These are phyloP conservation scores for Lophiotrema nucula DNA, from an alignment of 495 filamentous ascomycete species.

Conservation along the genomic window DNA sequence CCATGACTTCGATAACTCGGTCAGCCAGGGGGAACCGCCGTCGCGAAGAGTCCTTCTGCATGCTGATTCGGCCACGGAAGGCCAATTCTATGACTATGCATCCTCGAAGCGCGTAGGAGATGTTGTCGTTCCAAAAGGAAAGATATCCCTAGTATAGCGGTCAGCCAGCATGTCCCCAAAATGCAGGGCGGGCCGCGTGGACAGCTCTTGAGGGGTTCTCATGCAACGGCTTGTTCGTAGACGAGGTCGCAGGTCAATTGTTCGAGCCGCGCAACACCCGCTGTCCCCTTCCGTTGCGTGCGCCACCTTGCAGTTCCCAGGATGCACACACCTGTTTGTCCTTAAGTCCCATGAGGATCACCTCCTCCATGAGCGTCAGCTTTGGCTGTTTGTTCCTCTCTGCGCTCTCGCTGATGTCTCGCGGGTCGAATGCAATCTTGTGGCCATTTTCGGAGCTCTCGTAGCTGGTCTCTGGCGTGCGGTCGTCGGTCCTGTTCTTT, in stretches of 20 bases:
- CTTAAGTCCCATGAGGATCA: slow-evolving; percentile 89
- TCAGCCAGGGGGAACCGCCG: slow-evolving; percentile 90
- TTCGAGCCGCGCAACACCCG: too few relatives aligned
- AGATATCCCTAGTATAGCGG: slow-evolving; percentile 91
- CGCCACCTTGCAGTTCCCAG: not conserved
- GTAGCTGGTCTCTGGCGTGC: slow-evolving; percentile 83
- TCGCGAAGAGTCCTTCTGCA: slow-evolving; percentile 94
- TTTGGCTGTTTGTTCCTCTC: slow-evolving; percentile 98
- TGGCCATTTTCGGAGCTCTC: slow-evolving; percentile 93
- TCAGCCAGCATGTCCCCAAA: too few relatives aligned
- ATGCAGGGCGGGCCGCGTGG: too few relatives aligned
- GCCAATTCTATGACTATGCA: slow-evolving; percentile 98
- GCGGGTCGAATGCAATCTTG: slow-evolving; percentile 96
- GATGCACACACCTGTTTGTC: slow-evolving; percentile 80
- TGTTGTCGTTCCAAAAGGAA: slow-evolving; percentile 99
- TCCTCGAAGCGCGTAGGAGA: slow-evolving; percentile 93
- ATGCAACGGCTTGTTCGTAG: too few relatives aligned
- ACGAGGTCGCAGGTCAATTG: too few relatives aligned
- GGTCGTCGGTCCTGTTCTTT: slow-evolving; percentile 60
- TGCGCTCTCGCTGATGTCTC: slow-evolving; percentile 94
- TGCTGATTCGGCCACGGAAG: slow-evolving; percentile 92
- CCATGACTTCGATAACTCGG: slow-evolving; percentile 90
- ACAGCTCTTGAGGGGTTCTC: too few relatives aligned
- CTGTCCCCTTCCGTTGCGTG: too few relatives aligned
- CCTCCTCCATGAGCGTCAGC: slow-evolving; percentile 97